Base-by-base conservation (phyloP, 306 rosid species). In the Senna tora region DNA sequence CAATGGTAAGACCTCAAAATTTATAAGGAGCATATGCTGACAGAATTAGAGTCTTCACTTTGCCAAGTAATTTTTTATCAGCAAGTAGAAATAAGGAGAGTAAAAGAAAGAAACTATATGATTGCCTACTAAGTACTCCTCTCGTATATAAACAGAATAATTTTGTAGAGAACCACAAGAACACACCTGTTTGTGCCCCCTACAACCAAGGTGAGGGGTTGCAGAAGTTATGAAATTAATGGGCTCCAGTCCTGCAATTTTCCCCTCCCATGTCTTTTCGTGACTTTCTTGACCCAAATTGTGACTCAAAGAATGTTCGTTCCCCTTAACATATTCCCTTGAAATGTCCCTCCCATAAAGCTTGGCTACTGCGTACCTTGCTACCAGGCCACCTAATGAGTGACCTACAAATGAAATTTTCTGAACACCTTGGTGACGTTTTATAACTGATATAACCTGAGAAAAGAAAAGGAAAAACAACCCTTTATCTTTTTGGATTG, bases 131-230 rank as follows among this genome's bases (percentile, higher is more conserved):
- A n/a, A 51, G 30, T 12, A 51, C 16, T 7, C 13, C 1, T 51
- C 28, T 17, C 63, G 53, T 16, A 4, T 25, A 41, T 25, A 51
- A 51, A 52, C 33, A 59, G 53, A 57, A 38, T 41, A 52, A 16
- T 19, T 28, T 38, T 16, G 7, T 17, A 39, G 11, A 39, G 43
- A 39, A 39, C 11, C n/a, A 43, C 65, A 28, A 54, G 33, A 66
- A 53, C 71, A 25, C 43, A 88, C 98, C 88, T 93, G 97, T 33
- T 81, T 87, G 79, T 93, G 97, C 43, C 96, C 97, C 77, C 96
- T 79, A 63, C 96, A 76, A 77, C 98, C 98, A 13, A 93, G 94
- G 79, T 93, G 97, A 16, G 98, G 98, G 4, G 98, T 89, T 11
- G 97, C 98, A 7, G 65, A 80, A 38, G 92, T 84, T 65, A 93